Base-by-base conservation (phyloP, 2,329 filamentous ascomycete species). In the Thielaviopsis ethacetica region DNA sequence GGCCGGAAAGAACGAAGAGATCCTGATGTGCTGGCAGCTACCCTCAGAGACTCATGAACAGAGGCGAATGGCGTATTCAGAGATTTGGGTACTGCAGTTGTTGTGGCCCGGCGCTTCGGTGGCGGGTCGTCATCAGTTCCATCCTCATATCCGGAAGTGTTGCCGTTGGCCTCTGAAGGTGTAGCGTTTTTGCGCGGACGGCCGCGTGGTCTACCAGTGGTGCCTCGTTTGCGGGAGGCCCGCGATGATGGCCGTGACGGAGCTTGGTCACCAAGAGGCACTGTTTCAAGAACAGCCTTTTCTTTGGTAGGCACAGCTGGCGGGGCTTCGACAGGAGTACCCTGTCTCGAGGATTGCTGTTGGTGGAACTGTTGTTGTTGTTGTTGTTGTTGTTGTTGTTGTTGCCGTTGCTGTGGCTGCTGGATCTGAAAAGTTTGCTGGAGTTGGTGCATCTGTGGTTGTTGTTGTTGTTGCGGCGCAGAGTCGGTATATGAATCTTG, bases 1-100 rank as follows among this genome's bases (percentile, higher is more conserved):
- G 91, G 91, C 52, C 90, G 81, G 69, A 95, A 86, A 54, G 84
- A 85, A 51, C 91, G 86, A 61, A 97, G 77, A 5, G 91, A 95
- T 50, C 89, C 88, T 52, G 91, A 86, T 17, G 88, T 95, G 68
- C 89, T 95, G 53, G 91, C 91, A 62, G 88, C 85, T n/a, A 95
- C 89, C 54, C 91, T 81, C 26, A 97, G 75, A 3, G 88, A 94
- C 54, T 93, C 89, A 10, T 83, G 80, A 30, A 83, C 83, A 47
- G 81, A 78, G 56, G 85, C 86, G 65, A 96, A 86, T 22, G 81
- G 82, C 62, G 78, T 80, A 64, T 81, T 85, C 56, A 84, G 83
- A n/a, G 82, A 82, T 72, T 83, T 85, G 63, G 86, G 82, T 13
- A 84, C 80, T 67, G 85, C 81, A 21, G 82, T 88, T 24, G 85